Evolutionary conservation across 768 basidiomycete genomes (phyloP).

Genomic region (Chalciporus sphaerocephalus): DNA sequence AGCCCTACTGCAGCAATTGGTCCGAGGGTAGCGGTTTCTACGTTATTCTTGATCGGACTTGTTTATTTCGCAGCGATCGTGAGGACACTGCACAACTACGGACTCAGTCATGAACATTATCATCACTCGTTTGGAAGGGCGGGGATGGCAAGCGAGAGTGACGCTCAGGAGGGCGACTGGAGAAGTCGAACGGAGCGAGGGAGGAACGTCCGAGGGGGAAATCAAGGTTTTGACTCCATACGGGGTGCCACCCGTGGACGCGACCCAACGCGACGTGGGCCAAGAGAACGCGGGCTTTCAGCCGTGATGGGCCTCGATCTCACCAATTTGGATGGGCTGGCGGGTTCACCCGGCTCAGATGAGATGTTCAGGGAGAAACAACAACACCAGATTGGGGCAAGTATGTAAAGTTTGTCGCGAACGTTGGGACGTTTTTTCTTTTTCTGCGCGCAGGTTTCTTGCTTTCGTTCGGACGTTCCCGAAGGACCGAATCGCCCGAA

Average conservation of each 20-base stretch:
- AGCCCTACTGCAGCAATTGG: constrained; percentile 39
- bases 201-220: neutral
- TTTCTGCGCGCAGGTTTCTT: neutral
- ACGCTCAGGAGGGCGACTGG: constrained; percentile 1
- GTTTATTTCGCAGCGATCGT: constrained; percentile 61
- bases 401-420: neutral
- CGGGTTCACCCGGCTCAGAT: constrained; percentile 6
- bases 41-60: constrained; percentile 52
- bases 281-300: constrained; percentile 17
- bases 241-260: constrained; percentile 8
- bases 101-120: no score
- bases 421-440: neutral
- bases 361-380: constrained; percentile 16
- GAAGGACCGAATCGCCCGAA: neutral
- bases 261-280: constrained; percentile 7
- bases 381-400: neutral
- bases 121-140: no score
- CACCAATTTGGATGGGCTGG: constrained; percentile 18
- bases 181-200: constrained; percentile 4
- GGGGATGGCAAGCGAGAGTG: neutral
- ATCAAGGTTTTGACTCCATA: neutral
- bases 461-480: neutral
- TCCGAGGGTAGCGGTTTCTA: constrained; percentile 53
- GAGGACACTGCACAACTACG: constrained; percentile 58
- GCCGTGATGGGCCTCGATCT: constrained; percentile 29